These are phyloP conservation scores for sweet orange (Citrus sinensis) DNA, from an alignment of 345 rosid genomes.

Conservation along the genomic window DVS_A1.0 CM039169.1:27320001-27320500, in stretches of 20 bases:
- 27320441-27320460: constrained; percentile 61
- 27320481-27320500: constrained; percentile 80
- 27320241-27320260: not conserved
- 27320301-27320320: not conserved
- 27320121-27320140: not conserved
- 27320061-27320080: constrained; percentile 46
- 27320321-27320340: not conserved
- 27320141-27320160: not conserved
- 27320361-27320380: not conserved
- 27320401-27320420: constrained; percentile 78
- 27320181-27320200: too few relatives aligned
- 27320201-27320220: too few relatives aligned
- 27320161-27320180: not conserved
- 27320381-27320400: constrained; percentile 60
- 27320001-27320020: constrained; percentile 27
- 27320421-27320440: constrained; percentile 95
- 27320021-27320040: constrained; percentile 38
- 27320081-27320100: constrained; percentile 5
- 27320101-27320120: not conserved
- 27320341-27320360: too few relatives aligned
- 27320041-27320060: constrained; percentile 80
- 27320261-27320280: not conserved
- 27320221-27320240: not conserved
- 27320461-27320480: constrained; percentile 88
- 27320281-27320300: not conserved